phyloP scores from a whole-genome alignment of 768 basidiomycete genomes.

The Kwoniella newhampshirensis region DNA sequence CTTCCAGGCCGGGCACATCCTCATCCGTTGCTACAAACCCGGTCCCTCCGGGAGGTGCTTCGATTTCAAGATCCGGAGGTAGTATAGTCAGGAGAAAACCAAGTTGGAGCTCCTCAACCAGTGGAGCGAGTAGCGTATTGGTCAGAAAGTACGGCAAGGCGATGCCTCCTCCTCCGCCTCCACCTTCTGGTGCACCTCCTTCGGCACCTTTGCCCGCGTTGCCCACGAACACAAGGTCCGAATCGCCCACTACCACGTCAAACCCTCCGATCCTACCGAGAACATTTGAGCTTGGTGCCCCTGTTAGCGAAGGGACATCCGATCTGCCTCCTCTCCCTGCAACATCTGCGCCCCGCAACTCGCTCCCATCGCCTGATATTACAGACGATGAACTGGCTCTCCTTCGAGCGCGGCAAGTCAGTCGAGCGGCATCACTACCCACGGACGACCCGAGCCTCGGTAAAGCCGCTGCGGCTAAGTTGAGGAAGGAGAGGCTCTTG shows the following conservation, averaged over 20 bases:
- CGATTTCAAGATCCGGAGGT: not conserved
- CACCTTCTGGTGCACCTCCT: not conserved
- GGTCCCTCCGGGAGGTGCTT: not conserved
- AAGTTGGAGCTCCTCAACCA: not conserved
- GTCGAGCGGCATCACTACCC: not conserved
- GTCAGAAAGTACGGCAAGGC: not conserved
- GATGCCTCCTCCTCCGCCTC: constrained; percentile 1
- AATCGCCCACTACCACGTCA: too few species aligned
- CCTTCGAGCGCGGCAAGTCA: not conserved
- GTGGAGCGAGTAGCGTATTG: not conserved
- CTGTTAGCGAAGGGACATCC: too few species aligned
- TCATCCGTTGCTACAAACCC: not conserved
- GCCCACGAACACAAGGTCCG: not conserved
- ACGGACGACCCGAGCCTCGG: not conserved
- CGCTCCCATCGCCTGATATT: not conserved
- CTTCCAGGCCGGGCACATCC: too few species aligned
- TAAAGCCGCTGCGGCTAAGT: constrained; percentile 4
- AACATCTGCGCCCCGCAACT: not conserved
- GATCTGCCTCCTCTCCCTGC: not conserved
- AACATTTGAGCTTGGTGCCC: too few species aligned
- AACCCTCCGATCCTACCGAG: too few species aligned
- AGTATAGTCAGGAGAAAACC: not conserved
- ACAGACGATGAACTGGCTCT: constrained; percentile 2
- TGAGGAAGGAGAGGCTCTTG: constrained; percentile 8
- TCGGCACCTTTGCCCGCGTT: constrained; percentile 4